Percentiles rank a stretch among this genome's conserved stretches.
phyloP scores from a whole-genome alignment of 176 grass and related monocot genomes.

The Poa annua region DNA sequence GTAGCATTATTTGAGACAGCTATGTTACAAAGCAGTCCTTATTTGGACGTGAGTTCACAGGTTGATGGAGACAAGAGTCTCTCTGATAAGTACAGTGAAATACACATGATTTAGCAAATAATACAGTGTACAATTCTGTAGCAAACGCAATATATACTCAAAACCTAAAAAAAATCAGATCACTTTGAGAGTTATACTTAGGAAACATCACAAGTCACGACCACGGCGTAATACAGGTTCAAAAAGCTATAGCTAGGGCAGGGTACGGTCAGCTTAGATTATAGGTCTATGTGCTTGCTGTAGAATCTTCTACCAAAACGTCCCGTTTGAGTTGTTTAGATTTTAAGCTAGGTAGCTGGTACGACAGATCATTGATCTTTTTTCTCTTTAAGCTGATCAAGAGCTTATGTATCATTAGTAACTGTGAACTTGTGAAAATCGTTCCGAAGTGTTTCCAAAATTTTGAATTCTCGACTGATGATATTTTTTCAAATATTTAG shows the following conservation, averaged over 20 bases:
- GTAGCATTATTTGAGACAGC: conserved; percentile 27
- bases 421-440: background rate
- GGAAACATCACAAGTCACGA: conserved; percentile 27
- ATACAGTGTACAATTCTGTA: background rate
- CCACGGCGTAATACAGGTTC: background rate
- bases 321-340: conserved; percentile 14
- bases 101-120: conserved; percentile 11
- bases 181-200: background rate
- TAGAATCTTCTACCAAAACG: conserved; percentile 2
- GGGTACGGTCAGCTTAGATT: conserved; percentile 29
- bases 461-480: background rate
- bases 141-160: background rate
- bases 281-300: conserved; percentile 1
- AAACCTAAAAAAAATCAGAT: background rate
- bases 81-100: background rate
- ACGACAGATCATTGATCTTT: background rate
- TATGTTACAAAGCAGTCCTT: conserved; percentile 28
- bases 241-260: conserved; percentile 24
- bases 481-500: too few species aligned
- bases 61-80: conserved; percentile 1
- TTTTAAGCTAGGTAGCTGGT: conserved; percentile 16
- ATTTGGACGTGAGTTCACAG: conserved; percentile 20
- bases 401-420: background rate
- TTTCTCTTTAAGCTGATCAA: background rate
- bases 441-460: background rate